These are phyloP conservation scores for Pichia sp. DNA, from an alignment of 1,139 yeast genomes.

Conservation along the genomic window DNA sequence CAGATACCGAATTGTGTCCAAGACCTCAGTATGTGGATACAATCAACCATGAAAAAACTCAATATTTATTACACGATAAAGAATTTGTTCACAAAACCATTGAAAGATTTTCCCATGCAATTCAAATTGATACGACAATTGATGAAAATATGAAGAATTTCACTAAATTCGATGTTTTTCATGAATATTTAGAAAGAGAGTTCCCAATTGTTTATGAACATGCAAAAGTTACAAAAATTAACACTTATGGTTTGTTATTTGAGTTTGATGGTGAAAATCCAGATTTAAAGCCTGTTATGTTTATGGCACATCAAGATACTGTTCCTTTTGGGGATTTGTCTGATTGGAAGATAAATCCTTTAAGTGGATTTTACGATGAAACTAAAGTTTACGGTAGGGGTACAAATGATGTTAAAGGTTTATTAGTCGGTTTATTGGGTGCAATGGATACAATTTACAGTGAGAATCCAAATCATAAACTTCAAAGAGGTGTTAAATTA, in stretches of 20 bases:
- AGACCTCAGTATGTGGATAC: slow-evolving; percentile 5
- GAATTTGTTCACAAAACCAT: slow-evolving; percentile 37
- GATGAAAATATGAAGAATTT: slow-evolving; percentile 28
- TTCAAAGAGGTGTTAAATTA: slow-evolving; percentile 49
- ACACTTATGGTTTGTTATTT: slow-evolving; percentile 36
- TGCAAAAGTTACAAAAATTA: slow-evolving; percentile 37
- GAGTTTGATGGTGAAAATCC: slow-evolving; percentile 42
- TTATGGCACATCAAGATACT: slow-evolving; percentile 78
- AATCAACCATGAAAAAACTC: slow-evolving; percentile 16
- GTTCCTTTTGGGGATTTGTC: slow-evolving; percentile 57
- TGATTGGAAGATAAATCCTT: slow-evolving; percentile 69
- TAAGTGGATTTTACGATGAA: slow-evolving; percentile 41
- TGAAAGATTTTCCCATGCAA: slow-evolving; percentile 46
- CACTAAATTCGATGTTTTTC: slow-evolving; percentile 39
- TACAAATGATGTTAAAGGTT: slow-evolving; percentile 54
- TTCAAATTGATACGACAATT: slow-evolving; percentile 58
- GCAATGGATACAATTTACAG: slow-evolving; percentile 47
- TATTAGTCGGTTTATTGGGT: slow-evolving; percentile 52
- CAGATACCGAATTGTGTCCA: slow-evolving; percentile 7
- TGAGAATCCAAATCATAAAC: slow-evolving; percentile 36
- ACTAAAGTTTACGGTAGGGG: slow-evolving; percentile 65
- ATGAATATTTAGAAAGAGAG: slow-evolving; percentile 37
- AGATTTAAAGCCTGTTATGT: slow-evolving; percentile 55
- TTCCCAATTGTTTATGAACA: slow-evolving; percentile 39
- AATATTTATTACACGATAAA: slow-evolving; percentile 33